phyloP scores from a whole-genome alignment of 176 grass and related monocot genomes.

The Dactylis glomerata region DNA sequence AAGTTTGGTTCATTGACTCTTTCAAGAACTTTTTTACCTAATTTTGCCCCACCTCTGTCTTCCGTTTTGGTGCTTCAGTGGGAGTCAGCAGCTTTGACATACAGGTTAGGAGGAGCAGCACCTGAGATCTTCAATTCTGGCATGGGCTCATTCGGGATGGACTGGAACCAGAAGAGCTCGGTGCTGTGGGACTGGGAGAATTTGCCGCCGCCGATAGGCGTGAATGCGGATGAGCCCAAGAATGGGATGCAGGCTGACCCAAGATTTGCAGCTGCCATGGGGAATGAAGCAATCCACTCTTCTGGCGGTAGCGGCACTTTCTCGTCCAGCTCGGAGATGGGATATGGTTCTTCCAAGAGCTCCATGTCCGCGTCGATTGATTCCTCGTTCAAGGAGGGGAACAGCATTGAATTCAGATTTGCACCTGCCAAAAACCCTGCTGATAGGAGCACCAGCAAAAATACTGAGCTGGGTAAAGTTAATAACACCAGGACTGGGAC shows the following conservation, averaged over 20 bases:
- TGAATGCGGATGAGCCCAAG: conserved; percentile 11
- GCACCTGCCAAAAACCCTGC: conserved; percentile 7
- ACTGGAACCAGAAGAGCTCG: conserved; percentile 48
- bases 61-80: conserved; percentile 16
- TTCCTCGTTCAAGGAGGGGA: conserved; percentile 38
- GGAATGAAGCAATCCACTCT: conserved; percentile 24
- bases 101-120: conserved; percentile 11
- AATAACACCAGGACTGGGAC: conserved; percentile 18
- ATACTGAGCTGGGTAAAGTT: conserved; percentile 9
- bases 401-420: conserved; percentile 44
- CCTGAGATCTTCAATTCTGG: neutral
- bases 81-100: conserved; percentile 1
- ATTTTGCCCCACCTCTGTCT: neutral
- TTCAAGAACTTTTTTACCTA: neutral
- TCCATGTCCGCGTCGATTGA: conserved; percentile 36
- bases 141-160: conserved; percentile 55
- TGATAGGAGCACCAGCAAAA: conserved; percentile 13
- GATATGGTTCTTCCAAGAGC: conserved; percentile 54
- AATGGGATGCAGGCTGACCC: conserved; percentile 13
- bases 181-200: conserved; percentile 59
- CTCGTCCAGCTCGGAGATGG: conserved; percentile 50
- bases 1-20: conserved; percentile 5
- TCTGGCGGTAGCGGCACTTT: conserved; percentile 34
- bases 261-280: conserved; percentile 25
- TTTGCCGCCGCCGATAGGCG: neutral